phyloP scores from a whole-genome alignment of 1,139 yeast species.

The Magnusiomyces clavatus region DNA sequence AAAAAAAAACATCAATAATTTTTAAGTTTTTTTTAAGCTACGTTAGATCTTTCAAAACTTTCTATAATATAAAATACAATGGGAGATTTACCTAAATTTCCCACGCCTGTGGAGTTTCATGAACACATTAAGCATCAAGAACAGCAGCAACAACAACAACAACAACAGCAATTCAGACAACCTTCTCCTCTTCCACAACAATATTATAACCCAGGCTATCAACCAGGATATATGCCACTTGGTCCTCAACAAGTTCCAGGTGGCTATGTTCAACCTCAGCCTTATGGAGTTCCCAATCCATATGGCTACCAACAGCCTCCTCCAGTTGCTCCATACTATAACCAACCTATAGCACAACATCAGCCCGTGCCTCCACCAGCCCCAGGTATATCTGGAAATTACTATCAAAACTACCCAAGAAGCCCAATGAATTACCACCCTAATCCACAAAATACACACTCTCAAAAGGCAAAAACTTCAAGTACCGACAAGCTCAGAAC shows the following conservation, averaged over 20 bases:
- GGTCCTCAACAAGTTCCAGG: neutral
- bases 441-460: neutral
- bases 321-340: neutral
- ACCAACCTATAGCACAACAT: neutral
- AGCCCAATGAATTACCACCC: neutral
- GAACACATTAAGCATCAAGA: neutral
- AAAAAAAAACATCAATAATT: too few species aligned
- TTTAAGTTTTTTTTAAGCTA: too few species aligned
- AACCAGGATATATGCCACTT: conserved; percentile 1
- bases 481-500: conserved; percentile 19
- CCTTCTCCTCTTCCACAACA: conserved; percentile 1
- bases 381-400: neutral
- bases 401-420: neutral
- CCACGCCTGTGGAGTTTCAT: too few species aligned
- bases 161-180: neutral
- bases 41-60: too few species aligned
- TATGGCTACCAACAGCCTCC: conserved; percentile 2
- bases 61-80: too few species aligned
- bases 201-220: neutral
- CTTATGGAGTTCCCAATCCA: neutral
- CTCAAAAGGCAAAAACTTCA: neutral
- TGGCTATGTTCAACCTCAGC: neutral
- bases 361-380: neutral
- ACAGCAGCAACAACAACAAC: conserved; percentile 2
- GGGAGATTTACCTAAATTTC: too few species aligned